Percentiles rank a stretch among this genome's conserved stretches.
Conservation (phyloP, 2,329 filamentous ascomycete species). For the Neonectria neomacrospora region DNA sequence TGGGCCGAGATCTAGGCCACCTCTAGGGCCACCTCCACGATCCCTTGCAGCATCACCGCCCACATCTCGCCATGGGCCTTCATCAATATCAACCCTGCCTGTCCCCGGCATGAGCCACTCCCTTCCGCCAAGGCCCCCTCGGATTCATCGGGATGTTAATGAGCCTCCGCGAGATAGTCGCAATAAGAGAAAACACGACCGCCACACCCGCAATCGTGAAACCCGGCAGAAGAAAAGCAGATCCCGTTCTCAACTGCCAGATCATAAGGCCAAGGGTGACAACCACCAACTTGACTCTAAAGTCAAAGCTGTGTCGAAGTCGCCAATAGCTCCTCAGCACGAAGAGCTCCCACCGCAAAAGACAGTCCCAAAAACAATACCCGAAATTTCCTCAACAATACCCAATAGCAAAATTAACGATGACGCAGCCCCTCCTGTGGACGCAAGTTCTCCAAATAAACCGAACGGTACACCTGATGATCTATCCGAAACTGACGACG, state of each 20-base stretch:
- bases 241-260: constrained; percentile 31
- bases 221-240: constrained; percentile 44
- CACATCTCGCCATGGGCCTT: constrained; percentile 30
- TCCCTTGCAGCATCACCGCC: constrained; percentile 31
- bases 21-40: constrained; percentile 27
- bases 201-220: constrained; percentile 47
- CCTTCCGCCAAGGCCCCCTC: constrained; percentile 49
- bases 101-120: constrained; percentile 29
- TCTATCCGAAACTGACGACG: constrained; percentile 46
- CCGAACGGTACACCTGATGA: constrained; percentile 25
- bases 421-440: constrained; percentile 18
- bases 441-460: constrained; percentile 15
- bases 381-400: constrained; percentile 18
- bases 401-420: constrained; percentile 26
- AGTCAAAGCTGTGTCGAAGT: constrained; percentile 32
- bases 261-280: constrained; percentile 42
- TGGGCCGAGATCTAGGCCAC: constrained; percentile 30
- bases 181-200: constrained; percentile 48
- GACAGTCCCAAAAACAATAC: constrained; percentile 13
- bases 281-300: constrained; percentile 28
- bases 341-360: constrained; percentile 43
- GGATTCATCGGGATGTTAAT: constrained; percentile 42
- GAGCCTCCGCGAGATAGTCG: constrained; percentile 45
- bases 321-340: constrained; percentile 34
- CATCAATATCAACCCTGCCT: constrained; percentile 27